These are phyloP conservation scores for Ustilago xerochloae DNA, from an alignment of 1,284 basidiomycete genomes.

Conservation along the genomic window DNA sequence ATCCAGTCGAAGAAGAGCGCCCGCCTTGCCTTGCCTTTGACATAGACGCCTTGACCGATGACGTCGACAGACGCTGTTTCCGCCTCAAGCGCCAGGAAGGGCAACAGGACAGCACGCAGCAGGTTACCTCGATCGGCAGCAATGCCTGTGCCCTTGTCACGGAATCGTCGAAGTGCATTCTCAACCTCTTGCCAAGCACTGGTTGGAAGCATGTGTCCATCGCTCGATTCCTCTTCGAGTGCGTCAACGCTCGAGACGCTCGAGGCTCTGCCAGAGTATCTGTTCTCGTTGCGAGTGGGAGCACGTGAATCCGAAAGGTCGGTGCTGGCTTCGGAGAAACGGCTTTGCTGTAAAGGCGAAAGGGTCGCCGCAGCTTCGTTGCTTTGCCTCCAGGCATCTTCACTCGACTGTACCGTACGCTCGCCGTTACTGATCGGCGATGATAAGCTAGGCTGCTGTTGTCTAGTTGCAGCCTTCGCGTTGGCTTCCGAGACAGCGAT, in stretches of 20 bases:
- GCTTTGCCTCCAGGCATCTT: slow-evolving; percentile 30
- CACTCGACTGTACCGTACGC: slow-evolving; percentile 17
- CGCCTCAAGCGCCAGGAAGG: slow-evolving; percentile 63
- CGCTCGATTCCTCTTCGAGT: slow-evolving; percentile 41
- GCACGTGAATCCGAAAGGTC: slow-evolving; percentile 39
- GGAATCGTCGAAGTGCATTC: slow-evolving; percentile 53
- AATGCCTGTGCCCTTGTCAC: slow-evolving; percentile 21
- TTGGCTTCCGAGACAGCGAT: neutral
- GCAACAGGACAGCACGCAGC: slow-evolving; percentile 56
- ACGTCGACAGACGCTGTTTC: slow-evolving; percentile 55
- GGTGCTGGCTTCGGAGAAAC: slow-evolving; percentile 52
- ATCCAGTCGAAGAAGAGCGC: slow-evolving; percentile 66
- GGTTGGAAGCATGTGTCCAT: slow-evolving; percentile 51
- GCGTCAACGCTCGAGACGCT: slow-evolving; percentile 36
- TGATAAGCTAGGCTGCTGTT: neutral
- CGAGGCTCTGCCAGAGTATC: slow-evolving; percentile 35
- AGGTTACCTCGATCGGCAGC: slow-evolving; percentile 56
- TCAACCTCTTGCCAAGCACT: slow-evolving; percentile 63
- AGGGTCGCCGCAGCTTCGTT: slow-evolving; percentile 24
- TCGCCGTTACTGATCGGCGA: slow-evolving; percentile 27
- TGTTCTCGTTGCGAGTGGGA: slow-evolving; percentile 39
- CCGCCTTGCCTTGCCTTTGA: slow-evolving; percentile 47
- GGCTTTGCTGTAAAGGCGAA: slow-evolving; percentile 42
- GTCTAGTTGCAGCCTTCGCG: neutral
- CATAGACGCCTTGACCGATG: slow-evolving; percentile 36